Evolutionary conservation across 2,329 filamentous ascomycete genomes (phyloP), one percentile per base, ranked within the genome.

Genomic region (Xylaria sp.): DNA sequence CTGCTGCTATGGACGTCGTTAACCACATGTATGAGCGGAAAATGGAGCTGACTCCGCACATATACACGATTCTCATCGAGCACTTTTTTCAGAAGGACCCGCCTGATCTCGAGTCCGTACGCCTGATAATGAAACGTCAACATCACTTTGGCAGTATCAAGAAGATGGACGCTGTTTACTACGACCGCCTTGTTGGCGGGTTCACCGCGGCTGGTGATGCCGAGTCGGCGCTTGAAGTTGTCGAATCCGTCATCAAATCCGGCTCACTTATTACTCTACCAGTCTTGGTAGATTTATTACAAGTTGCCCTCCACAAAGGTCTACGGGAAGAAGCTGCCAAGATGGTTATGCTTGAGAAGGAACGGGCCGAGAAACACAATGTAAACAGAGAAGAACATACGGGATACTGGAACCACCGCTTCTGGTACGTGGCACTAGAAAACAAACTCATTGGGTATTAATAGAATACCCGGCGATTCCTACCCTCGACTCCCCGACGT

Each of bases 1-100:
- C 74, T 1, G 83, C 84, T 58, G 80, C 89, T 11, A 79, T 81
- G 50, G 79, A 79, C 1, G 79, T 93, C 6, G 78, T 91, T 49
- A 73, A 76, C 1, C 83, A 88, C 71, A 88, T 94, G 80, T 74
- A 76, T 54, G 66, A 68, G 4, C 74, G 78, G 23, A 80, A 80
- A 18, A 68, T 87, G 49, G 70, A 79, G 52, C 79, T 84, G 1
- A 83, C 82, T 3, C 73, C 83, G 1, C 82, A 91, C 66, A 89
- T 91, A 68, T 89, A 89, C 76, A 92, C 89, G 23, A 89, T 87
- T 68, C 80, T 94, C 18, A 76, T 89, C 51, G 82, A 87, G 51
- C 79, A 88, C 69, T 87, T 87, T 70, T 88, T 92, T 69, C 68
- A 77, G 7, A 79, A 78, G 54, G 62, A 74, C 1, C 83, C 84